A percentile compares a stretch with the other conserved stretches of the same genome.
Conservation (phyloP, 495 filamentous ascomycete genomes). For the Podospora comata region DNA sequence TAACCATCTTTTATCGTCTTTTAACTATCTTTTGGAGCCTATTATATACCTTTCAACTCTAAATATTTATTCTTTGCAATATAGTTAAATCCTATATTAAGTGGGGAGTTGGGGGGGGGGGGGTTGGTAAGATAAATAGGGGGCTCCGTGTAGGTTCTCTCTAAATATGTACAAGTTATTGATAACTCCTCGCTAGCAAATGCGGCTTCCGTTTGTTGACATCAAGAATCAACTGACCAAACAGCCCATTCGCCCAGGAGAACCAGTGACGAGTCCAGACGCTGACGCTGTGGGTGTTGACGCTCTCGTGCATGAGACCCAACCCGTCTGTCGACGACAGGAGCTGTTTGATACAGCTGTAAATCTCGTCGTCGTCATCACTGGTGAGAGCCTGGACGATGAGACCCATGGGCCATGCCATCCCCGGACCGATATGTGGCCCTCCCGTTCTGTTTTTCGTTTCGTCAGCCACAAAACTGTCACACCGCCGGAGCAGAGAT, state of each 20-base stretch:
- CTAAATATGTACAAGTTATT: constrained; percentile 18
- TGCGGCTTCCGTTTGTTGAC: constrained; percentile 44
- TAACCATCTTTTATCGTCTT: too few relatives aligned
- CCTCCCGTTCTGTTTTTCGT: constrained; percentile 43
- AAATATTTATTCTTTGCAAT: too few relatives aligned
- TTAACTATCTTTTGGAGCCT: too few relatives aligned
- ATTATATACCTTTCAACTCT: too few relatives aligned
- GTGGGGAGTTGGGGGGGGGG: too few relatives aligned
- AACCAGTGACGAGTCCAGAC: constrained; percentile 66
- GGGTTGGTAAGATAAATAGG: too few relatives aligned
- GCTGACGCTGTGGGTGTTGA: constrained; percentile 49
- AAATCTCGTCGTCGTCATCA: constrained; percentile 48
- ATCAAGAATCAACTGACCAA: constrained; percentile 63
- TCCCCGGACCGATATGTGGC: constrained; percentile 55
- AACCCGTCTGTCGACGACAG: constrained; percentile 52
- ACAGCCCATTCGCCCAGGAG: constrained; percentile 67
- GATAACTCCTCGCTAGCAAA: constrained; percentile 39
- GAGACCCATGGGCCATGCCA: constrained; percentile 57
- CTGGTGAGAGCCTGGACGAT: constrained; percentile 48
- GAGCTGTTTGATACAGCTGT: constrained; percentile 44
- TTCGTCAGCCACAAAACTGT: neutral
- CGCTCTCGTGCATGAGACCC: constrained; percentile 60
- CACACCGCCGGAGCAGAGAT: too few relatives aligned
- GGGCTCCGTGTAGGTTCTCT: too few relatives aligned
- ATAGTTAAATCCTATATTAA: too few relatives aligned